Evolutionary conservation across 2,329 filamentous ascomycete species (phyloP), one percentile per base, ranked within the genome.

Genomic region (Exophiala lecanii-corni): DNA sequence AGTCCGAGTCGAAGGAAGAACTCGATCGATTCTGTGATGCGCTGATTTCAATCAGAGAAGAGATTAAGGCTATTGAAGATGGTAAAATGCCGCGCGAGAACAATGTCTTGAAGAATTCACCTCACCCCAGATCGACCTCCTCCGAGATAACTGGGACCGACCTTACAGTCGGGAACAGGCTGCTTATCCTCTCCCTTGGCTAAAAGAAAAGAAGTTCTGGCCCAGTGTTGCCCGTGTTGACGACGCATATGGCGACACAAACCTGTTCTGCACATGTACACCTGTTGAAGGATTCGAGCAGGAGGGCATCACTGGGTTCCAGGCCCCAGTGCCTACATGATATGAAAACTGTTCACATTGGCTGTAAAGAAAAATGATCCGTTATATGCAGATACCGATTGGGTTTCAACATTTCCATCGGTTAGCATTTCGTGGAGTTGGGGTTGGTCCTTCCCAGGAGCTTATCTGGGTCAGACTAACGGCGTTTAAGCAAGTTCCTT

Each of bases 121-220:
- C 91, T 5, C 91, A 97, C 68, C 85, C 84, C 81, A 89, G 68
- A 77, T 80, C 36, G 91, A 96, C 62, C 68, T 97, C 23, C 72
- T 96, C 36, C 60, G 74, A 1, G 77, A 77, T 2, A 79, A 86
- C 57, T 97, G 91, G 91, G 74, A 86, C 50, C 74, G 91, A n/a
- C 73, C 79, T 1, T 97, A 97, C 64, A 79, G 74, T 1, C 72
- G 89, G 19, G 84, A 92, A 69, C 76, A 82, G 67, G 91, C 91
- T 0, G 91, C 88, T 0, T 97, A 95, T 63, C 91, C 91, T 13
- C 62, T 94, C 50, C 73, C 81, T 0, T 94, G 79, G 68, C 68
- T 97, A 50, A 78, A 79, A 64, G 86, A 95, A 78, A 96, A 94
- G 83, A 97, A 97, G 74, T 96, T 96, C 70, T 97, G 91, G 91